phyloP scores from a whole-genome alignment of 306 rosid genomes.

The Herpetospermum pedunculosum region DNA sequence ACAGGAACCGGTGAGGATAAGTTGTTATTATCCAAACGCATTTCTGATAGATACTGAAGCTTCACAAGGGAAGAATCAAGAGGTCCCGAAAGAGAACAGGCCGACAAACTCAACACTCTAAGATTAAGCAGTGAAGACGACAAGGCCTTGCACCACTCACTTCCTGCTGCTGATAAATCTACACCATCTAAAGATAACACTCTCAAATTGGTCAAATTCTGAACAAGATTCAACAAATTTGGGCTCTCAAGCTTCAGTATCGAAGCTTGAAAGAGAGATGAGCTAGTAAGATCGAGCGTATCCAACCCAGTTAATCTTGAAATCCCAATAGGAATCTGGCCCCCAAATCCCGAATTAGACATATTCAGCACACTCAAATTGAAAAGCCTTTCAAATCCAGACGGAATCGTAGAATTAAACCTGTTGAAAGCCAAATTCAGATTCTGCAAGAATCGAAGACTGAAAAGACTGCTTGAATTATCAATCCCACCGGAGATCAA shows the following conservation, averaged over 20 bases:
- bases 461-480: slow-evolving; percentile 17
- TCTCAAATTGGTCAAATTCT: slow-evolving; percentile 20
- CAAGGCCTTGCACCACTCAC: slow-evolving; percentile 32
- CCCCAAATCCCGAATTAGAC: slow-evolving; percentile 11
- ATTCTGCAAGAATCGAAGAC: not conserved
- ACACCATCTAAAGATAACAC: slow-evolving; percentile 45
- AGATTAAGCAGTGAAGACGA: slow-evolving; percentile 21
- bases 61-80: not conserved
- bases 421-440: slow-evolving; percentile 17
- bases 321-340: slow-evolving; percentile 19
- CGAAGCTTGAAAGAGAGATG: not conserved
- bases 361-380: slow-evolving; percentile 13
- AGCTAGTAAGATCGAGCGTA: slow-evolving; percentile 18
- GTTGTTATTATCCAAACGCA: not conserved
- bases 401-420: slow-evolving; percentile 11
- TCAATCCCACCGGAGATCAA: not conserved
- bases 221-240: not conserved
- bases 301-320: slow-evolving; percentile 13
- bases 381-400: not conserved
- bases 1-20: slow-evolving; percentile 14
- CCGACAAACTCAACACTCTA: slow-evolving; percentile 18
- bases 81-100: slow-evolving; percentile 18
- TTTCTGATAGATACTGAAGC: slow-evolving; percentile 18
- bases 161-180: slow-evolving; percentile 18
- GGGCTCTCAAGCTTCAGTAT: slow-evolving; percentile 11